Percentiles rank a stretch among this genome's conserved stretches.
These are phyloP conservation scores for Escallonia herrerae DNA, from an alignment of 129 eudicot genomes.

Conservation along the genomic window DNA sequence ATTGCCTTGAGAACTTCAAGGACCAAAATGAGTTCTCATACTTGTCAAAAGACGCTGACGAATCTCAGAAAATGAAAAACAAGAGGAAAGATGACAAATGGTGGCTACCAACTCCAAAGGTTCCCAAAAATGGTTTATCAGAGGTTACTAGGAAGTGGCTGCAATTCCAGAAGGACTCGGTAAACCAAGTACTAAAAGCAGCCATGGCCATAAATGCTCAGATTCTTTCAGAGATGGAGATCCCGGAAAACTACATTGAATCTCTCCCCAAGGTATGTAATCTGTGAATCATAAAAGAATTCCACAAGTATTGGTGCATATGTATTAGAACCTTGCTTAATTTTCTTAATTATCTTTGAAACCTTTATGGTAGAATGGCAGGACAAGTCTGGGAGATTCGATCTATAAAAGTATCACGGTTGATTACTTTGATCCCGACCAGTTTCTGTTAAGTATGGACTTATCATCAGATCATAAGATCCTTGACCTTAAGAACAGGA, in stretches of 20 bases:
- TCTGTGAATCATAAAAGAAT: not conserved
- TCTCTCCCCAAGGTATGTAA: constrained; percentile 77
- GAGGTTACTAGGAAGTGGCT: constrained; percentile 75
- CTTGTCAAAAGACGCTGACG: constrained; percentile 43
- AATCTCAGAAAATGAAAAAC: constrained; percentile 26
- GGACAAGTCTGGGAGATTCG: constrained; percentile 81
- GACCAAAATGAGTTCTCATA: constrained; percentile 77
- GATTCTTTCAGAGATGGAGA: constrained; percentile 73
- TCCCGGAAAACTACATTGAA: constrained; percentile 84
- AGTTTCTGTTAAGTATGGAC: constrained; percentile 58
- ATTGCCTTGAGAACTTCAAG: constrained; percentile 68
- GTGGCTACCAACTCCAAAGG: constrained; percentile 93
- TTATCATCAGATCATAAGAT: constrained; percentile 83
- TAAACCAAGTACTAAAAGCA: constrained; percentile 82
- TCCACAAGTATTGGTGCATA: too few relatives aligned
- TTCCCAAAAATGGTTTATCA: constrained; percentile 74
- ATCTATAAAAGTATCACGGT: constrained; percentile 74
- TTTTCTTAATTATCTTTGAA: constrained; percentile 7
- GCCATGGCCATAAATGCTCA: constrained; percentile 94
- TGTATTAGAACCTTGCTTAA: not conserved
- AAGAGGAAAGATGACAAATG: constrained; percentile 75
- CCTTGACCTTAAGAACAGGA: constrained; percentile 77
- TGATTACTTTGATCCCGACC: constrained; percentile 73
- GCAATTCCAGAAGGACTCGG: constrained; percentile 78
- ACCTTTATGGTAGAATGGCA: constrained; percentile 60